Evolutionary conservation across 176 grass and related monocot species (phyloP).

Genomic region (Ensete glaucum): DNA sequence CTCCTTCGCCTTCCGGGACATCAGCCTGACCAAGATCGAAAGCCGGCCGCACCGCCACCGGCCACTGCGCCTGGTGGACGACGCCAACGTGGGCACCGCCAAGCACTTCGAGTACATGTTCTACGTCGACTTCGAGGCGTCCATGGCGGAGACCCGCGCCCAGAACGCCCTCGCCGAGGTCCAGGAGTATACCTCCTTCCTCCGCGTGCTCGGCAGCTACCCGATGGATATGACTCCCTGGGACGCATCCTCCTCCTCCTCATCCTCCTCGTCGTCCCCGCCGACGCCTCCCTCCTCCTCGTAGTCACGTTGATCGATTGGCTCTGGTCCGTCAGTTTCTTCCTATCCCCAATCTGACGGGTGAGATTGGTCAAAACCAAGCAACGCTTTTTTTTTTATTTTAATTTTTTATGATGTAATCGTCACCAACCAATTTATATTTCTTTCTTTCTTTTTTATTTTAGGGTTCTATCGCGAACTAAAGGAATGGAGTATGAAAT

Average conservation of each 20-base stretch:
- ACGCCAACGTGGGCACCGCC: constrained; percentile 4
- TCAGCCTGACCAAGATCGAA: constrained; percentile 3
- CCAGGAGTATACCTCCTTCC: constrained; percentile 3
- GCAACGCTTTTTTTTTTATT: no score
- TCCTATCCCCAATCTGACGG: background rate
- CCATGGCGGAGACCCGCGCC: constrained; percentile 1
- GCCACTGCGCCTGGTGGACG: background rate
- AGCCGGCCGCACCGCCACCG: constrained; percentile 1
- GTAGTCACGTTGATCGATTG: background rate
- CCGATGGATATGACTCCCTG: constrained; percentile 8
- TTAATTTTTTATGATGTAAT: no score
- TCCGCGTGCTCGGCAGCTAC: constrained; percentile 8
- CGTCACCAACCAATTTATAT: no score
- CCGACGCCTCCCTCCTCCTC: no score
- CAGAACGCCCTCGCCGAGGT: constrained; percentile 6
- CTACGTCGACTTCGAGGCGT: constrained; percentile 5
- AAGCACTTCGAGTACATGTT: constrained; percentile 12
- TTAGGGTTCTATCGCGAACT: no score
- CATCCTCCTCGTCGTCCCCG: no score
- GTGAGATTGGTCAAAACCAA: background rate
- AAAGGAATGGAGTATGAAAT: no score
- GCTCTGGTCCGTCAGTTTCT: no score
- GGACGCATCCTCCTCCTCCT: background rate
- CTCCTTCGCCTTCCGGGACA: background rate
- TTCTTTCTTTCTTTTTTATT: no score